Conservation (phyloP, 2,329 filamentous ascomycete genomes). For the Fusarium sacchari region DNA sequence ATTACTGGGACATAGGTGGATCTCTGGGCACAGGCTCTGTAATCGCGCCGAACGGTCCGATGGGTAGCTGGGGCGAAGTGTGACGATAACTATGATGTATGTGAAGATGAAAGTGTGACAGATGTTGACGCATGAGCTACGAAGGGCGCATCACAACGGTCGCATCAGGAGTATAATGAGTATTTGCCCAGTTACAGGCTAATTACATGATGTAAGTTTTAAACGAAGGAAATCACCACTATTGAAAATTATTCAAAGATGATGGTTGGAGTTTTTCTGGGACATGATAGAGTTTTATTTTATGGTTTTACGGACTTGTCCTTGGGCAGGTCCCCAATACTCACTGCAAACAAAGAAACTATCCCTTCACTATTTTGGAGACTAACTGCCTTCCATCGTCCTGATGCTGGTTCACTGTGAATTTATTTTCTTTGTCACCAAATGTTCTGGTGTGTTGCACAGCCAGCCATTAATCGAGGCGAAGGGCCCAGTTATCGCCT, state of each 20-base stretch:
- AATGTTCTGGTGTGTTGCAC: not conserved
- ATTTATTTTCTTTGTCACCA: not conserved
- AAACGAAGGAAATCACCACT: constrained; percentile 32
- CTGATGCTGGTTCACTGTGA: not conserved
- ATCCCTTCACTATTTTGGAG: not conserved
- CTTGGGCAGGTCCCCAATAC: not conserved
- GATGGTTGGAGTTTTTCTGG: constrained; percentile 23
- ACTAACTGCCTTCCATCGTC: not conserved
- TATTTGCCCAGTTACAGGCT: constrained; percentile 1
- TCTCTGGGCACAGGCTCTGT: constrained; percentile 80
- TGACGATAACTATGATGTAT: constrained; percentile 46
- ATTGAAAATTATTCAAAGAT: constrained; percentile 26
- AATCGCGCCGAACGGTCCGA: constrained; percentile 71
- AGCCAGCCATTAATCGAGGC: constrained; percentile 32
- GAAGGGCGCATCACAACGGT: constrained; percentile 14
- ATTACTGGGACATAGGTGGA: constrained; percentile 93
- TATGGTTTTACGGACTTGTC: constrained; percentile 7
- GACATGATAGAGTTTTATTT: constrained; percentile 25
- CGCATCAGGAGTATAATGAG: constrained; percentile 23
- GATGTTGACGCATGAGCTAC: constrained; percentile 5
- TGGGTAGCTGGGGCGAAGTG: constrained; percentile 84
- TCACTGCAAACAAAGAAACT: not conserved
- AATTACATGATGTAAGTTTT: constrained; percentile 16
- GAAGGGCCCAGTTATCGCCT: constrained; percentile 27
- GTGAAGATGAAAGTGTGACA: constrained; percentile 15